Conservation (phyloP, 805 yeast species). For the Wickerhamiella parazyma region DNA sequence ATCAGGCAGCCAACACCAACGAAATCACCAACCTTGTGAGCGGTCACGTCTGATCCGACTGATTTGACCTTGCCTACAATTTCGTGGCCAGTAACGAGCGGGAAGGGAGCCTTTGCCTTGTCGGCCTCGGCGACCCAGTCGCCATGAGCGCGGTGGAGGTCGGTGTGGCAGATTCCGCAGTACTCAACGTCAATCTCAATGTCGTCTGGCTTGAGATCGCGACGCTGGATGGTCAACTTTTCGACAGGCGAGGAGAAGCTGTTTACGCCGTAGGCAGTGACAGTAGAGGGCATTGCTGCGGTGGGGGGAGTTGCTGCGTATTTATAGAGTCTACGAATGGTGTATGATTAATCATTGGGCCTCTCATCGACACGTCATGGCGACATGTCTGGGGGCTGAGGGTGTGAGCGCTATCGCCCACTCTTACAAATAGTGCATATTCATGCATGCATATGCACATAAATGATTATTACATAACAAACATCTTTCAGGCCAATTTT, state of each 20-base stretch:
- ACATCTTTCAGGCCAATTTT: too few species aligned
- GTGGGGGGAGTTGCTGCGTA: background rate
- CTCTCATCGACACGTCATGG: too few species aligned
- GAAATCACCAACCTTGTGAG: constrained; percentile 50
- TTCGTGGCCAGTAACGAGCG: constrained; percentile 39
- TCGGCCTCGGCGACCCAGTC: constrained; percentile 33
- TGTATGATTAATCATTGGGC: too few species aligned
- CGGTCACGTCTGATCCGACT: constrained; percentile 42
- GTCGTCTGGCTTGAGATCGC: constrained; percentile 21
- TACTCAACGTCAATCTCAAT: constrained; percentile 21
- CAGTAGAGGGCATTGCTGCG: background rate
- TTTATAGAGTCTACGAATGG: background rate
- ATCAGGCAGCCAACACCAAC: constrained; percentile 73
- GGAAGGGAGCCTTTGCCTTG: constrained; percentile 17
- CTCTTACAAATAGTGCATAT: too few species aligned
- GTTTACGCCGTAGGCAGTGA: constrained; percentile 5
- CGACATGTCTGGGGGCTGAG: too few species aligned
- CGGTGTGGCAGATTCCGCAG: constrained; percentile 42
- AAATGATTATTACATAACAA: too few species aligned
- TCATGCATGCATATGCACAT: background rate
- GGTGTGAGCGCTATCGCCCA: too few species aligned
- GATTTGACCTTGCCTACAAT: constrained; percentile 27
- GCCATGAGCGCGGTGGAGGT: constrained; percentile 38
- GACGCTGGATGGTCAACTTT: constrained; percentile 13
- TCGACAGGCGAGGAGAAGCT: background rate